Conservation (phyloP, 192 early-diverging fungal genomes). For the Blastocladiella britannica region DNA sequence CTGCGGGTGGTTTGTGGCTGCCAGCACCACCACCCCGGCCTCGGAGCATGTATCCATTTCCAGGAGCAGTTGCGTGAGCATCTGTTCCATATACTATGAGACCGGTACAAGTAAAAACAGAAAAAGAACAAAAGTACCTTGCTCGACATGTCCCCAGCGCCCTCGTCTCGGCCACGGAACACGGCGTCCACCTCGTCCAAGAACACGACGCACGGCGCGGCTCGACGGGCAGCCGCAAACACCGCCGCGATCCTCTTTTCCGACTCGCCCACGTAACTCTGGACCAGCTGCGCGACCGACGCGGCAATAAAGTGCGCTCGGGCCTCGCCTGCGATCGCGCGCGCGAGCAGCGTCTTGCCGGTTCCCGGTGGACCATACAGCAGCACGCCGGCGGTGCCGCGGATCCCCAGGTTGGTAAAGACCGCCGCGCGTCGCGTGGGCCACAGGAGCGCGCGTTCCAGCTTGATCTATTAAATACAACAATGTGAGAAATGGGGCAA, state of each 20-base stretch:
- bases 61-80: constrained; percentile 53
- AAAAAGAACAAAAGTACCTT: not conserved
- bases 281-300: not conserved
- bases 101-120: not conserved
- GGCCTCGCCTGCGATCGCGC: constrained; percentile 15
- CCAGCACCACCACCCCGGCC: constrained; percentile 49
- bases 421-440: no score
- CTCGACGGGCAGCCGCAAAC: constrained; percentile 3
- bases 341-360: constrained; percentile 52
- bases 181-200: constrained; percentile 10
- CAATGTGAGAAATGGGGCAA: not conserved
- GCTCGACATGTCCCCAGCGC: not conserved
- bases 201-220: constrained; percentile 22
- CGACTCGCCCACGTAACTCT: constrained; percentile 1
- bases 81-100: constrained; percentile 8
- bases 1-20: constrained; percentile 65
- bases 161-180: not conserved
- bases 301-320: constrained; percentile 2
- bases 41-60: constrained; percentile 46
- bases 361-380: constrained; percentile 50
- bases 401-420: constrained; percentile 30
- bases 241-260: constrained; percentile 4
- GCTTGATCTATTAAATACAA: no score
- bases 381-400: constrained; percentile 39
- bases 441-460: no score